Conservation (phyloP, 2,329 filamentous ascomycete species). For the Botrytis deweyae region DNA sequence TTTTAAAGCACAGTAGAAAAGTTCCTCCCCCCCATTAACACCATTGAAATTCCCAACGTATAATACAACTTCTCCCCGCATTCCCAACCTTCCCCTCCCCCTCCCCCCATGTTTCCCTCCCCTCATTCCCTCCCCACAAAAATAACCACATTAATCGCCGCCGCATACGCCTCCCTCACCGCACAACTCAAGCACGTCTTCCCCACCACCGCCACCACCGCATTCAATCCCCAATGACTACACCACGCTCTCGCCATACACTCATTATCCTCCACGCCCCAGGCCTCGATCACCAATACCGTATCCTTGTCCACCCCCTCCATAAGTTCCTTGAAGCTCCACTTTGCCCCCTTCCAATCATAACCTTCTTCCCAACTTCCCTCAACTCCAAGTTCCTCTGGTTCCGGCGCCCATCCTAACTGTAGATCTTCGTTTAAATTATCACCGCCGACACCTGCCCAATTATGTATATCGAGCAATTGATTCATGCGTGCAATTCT, state of each 20-base stretch:
- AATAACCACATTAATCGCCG: conserved; percentile 70
- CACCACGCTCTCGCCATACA: conserved; percentile 77
- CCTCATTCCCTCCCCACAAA: conserved; percentile 49
- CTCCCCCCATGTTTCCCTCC: neutral
- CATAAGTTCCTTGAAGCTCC: neutral
- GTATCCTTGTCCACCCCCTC: conserved; percentile 55
- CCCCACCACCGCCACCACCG: conserved; percentile 66
- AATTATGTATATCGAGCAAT: conserved; percentile 64
- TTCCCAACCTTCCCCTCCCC: no score
- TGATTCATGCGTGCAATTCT: conserved; percentile 60
- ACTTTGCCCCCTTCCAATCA: neutral
- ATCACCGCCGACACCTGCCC: conserved; percentile 45
- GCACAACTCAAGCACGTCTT: conserved; percentile 68
- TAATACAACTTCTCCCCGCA: neutral
- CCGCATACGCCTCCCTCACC: conserved; percentile 73
- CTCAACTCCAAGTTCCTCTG: neutral
- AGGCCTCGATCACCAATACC: conserved; percentile 70
- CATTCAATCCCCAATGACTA: conserved; percentile 70
- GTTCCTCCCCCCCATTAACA: neutral
- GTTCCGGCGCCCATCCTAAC: neutral
- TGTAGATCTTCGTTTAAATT: conserved; percentile 10
- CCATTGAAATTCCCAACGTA: neutral
- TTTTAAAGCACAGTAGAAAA: neutral
- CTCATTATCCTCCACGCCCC: conserved; percentile 73
- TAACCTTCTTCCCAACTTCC: conserved; percentile 35